These are phyloP conservation scores for Aspergillus sp. DNA, from an alignment of 2,329 filamentous ascomycete species.

Conservation along the genomic window DNA sequence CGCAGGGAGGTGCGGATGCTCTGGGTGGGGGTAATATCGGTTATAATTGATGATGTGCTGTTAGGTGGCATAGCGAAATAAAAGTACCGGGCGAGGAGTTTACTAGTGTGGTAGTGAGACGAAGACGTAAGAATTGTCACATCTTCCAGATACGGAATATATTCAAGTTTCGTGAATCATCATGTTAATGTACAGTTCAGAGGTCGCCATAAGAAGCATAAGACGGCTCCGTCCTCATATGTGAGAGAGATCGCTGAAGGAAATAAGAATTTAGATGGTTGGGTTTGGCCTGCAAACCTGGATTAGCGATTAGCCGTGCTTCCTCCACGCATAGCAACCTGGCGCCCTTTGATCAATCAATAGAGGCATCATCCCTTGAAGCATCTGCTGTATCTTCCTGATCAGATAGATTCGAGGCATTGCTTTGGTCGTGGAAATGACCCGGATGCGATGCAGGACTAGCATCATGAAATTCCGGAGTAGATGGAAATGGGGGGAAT, in stretches of 20 bases:
- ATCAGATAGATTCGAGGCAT: neutral
- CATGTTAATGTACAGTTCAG: constrained; percentile 9
- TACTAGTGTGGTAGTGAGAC: neutral
- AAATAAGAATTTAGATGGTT: neutral
- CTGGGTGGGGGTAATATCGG: neutral
- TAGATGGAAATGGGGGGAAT: constrained; percentile 36
- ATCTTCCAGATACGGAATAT: constrained; percentile 9
- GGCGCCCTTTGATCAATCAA: neutral
- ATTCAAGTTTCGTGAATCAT: constrained; percentile 19
- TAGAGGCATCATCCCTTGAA: neutral
- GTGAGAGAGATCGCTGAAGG: neutral
- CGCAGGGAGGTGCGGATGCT: neutral
- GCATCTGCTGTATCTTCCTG: neutral
- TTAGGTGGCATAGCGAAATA: no score
- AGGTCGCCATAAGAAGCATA: neutral
- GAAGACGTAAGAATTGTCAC: neutral
- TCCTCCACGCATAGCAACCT: neutral
- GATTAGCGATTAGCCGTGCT: neutral
- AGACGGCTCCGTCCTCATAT: neutral
- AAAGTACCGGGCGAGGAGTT: no score
- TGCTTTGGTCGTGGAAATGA: neutral
- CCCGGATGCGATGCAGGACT: constrained; percentile 9
- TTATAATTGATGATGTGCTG: no score
- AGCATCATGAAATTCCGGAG: neutral
- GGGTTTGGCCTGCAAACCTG: constrained; percentile 10